phyloP scores from a whole-genome alignment of 345 rosid genomes.

The Hibiscus mutabilis region DNA sequence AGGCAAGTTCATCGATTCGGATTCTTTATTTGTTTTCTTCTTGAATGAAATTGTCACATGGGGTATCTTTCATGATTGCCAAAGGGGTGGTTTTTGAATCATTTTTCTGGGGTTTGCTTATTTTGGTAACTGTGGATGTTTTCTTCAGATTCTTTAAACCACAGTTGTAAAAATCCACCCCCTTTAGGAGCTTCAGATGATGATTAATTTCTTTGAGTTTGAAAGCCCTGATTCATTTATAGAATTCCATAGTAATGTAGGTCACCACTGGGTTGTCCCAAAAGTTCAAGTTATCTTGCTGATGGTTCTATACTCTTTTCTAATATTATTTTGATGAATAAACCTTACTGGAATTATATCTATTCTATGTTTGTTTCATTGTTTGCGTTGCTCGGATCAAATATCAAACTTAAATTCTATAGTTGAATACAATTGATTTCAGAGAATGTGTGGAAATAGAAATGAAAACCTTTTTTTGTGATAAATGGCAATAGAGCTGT shows the following conservation, averaged over 20 bases:
- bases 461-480: neutral
- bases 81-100: neutral
- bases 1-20: constrained; percentile 33
- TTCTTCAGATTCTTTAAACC: neutral
- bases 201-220: neutral
- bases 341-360: neutral
- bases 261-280: neutral
- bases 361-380: neutral
- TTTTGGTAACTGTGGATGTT: neutral
- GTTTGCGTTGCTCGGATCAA: neutral
- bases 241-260: neutral
- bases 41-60: neutral
- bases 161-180: neutral
- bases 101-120: neutral
- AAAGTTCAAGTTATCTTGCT: neutral
- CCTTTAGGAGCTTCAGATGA: neutral
- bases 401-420: neutral
- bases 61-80: neutral
- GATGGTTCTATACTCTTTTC: neutral
- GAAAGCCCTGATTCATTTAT: neutral
- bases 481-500: neutral
- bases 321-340: neutral
- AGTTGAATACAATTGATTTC: neutral
- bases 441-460: neutral
- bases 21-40: neutral